Evolutionary conservation across 768 basidiomycete species (phyloP).

Genomic region (Boletus vinaceobasis): DNA sequence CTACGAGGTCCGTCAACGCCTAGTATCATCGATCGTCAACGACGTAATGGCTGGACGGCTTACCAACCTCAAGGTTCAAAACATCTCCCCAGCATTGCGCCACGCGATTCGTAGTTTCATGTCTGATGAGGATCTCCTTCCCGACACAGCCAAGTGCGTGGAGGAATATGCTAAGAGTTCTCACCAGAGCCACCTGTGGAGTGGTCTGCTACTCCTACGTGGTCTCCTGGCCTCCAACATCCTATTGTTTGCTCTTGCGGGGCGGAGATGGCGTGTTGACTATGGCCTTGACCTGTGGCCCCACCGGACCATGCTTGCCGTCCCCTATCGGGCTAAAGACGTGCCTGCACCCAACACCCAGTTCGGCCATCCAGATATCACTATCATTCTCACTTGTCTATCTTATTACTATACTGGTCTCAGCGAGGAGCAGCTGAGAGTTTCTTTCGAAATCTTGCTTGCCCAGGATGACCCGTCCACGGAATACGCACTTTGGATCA

Average conservation of each 20-base stretch:
- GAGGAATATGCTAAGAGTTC: neutral
- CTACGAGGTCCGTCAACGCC: neutral
- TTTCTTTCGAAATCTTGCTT: neutral
- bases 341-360: slow-evolving; percentile 28
- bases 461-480: neutral
- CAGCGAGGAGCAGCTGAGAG: neutral
- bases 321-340: slow-evolving; percentile 38
- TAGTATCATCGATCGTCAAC: neutral
- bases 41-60: slow-evolving; percentile 11
- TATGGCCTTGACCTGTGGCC: neutral
- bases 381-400: slow-evolving; percentile 29
- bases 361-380: slow-evolving; percentile 36
- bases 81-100: neutral
- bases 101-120: slow-evolving; percentile 14
- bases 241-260: slow-evolving; percentile 23
- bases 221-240: slow-evolving; percentile 29
- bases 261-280: slow-evolving; percentile 24
- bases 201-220: slow-evolving; percentile 17
- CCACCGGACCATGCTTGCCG: slow-evolving; percentile 30
- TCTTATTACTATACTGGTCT: slow-evolving; percentile 30
- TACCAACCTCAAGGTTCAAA: slow-evolving; percentile 6
- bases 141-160: neutral
- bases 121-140: neutral
- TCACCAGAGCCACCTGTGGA: neutral
- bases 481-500: neutral